phyloP scores from a whole-genome alignment of 2,329 filamentous ascomycete species.

The Herpotrichia juniperi region DNA sequence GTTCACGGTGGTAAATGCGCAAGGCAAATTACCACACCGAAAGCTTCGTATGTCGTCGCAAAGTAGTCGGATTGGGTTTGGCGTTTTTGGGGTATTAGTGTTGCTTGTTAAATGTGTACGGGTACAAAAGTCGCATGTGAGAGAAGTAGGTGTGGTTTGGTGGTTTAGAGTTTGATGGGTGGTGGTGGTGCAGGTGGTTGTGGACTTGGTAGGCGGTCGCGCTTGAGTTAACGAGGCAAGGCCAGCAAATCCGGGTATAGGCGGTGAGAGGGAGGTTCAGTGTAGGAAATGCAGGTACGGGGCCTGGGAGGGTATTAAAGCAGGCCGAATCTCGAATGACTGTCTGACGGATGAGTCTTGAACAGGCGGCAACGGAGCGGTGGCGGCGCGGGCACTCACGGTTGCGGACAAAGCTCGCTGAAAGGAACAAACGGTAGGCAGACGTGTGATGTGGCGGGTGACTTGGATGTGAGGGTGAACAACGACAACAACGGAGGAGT shows the following conservation, averaged over 20 bases:
- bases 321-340: conserved; percentile 14
- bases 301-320: conserved; percentile 17
- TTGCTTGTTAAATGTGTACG: conserved; percentile 25
- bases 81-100: conserved; percentile 30
- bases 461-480: conserved; percentile 2
- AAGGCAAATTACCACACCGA: conserved; percentile 31
- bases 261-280: conserved; percentile 14
- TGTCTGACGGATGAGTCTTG: conserved; percentile 23
- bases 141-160: conserved; percentile 18
- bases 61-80: conserved; percentile 15
- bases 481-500: conserved; percentile 25
- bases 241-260: conserved; percentile 20
- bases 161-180: no score
- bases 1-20: conserved; percentile 32
- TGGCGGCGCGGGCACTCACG: conserved; percentile 23
- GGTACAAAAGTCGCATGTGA: conserved; percentile 5
- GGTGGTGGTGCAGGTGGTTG: conserved; percentile 15
- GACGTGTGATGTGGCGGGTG: conserved; percentile 16
- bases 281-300: conserved; percentile 26
- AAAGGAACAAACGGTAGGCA: conserved; percentile 12
- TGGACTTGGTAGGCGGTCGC: conserved; percentile 29
- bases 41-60: conserved; percentile 30
- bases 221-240: conserved; percentile 37
- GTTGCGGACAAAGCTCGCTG: conserved; percentile 24
- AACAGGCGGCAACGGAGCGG: conserved; percentile 25